Evolutionary conservation across 257 asterid genomes (phyloP), one percentile per base, ranked within the genome.

Genomic region (Penstemon eatonii): DNA sequence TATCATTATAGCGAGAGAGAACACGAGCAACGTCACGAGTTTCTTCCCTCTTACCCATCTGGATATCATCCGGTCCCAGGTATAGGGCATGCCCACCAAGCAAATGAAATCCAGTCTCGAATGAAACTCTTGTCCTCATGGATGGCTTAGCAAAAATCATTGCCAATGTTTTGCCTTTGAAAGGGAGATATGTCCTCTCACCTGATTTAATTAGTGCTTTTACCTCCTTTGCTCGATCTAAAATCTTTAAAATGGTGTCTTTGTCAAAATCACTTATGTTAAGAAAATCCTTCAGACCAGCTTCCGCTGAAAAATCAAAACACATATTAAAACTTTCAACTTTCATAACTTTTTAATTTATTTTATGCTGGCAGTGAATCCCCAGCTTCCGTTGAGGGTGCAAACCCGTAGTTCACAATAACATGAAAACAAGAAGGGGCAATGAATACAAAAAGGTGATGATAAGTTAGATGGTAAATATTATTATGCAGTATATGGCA

Each of bases 91-190:
- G 99, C 44, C 99, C 99, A 9, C 99, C 99, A 43, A 93, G 90
- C 89, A 93, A 85, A 82, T 76, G 12, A 80, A 93, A 93, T 47
- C 97, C 99, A 0, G 99, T 89, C 81, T 93, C 99, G 46, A 93
- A 90, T n/a, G 97, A 93, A 80, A 90, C 97, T 54, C 99, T 83
- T 7, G 97, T 93, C 83, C 99, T 87, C 97, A 93, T 93, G 52
- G 99, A 93, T 38, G 99, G 97, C 82, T 93, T 93, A 51, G 99
- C 96, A 77, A 90, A 93, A 66, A 93, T 90, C 99, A 94, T 94
- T 4, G 97, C 87, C 96, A 89, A 84, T n/a, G 97, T 89, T 80
- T 91, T 94, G 56, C 99, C 97, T 65, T 91, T 81, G 60, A 91
- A 89, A 4, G 97, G 99, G 60, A 87, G 95, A 83, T 85, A 91